phyloP scores from a whole-genome alignment of 768 basidiomycete genomes.

The Kwoniella dejecticola region DNA sequence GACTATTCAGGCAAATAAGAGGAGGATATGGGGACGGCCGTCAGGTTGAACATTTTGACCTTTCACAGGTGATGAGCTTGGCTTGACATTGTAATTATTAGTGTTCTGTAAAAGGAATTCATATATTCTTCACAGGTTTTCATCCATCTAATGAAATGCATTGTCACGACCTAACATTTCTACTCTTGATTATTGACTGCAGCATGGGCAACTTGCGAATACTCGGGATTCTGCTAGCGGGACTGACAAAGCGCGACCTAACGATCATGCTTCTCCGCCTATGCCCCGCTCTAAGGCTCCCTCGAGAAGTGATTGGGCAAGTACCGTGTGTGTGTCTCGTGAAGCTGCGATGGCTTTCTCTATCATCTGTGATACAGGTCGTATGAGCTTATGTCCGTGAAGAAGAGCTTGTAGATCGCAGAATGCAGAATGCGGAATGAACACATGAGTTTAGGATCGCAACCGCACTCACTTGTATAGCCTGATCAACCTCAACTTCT shows the following conservation, averaged over 20 bases:
- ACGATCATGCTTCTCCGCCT: not conserved
- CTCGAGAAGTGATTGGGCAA: conserved; percentile 34
- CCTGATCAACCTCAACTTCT: conserved; percentile 62
- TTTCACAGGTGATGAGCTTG: not conserved
- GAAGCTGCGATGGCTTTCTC: conserved; percentile 27
- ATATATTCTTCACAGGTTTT: conserved; percentile 1
- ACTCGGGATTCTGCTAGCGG: too few species aligned
- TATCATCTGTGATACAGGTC: conserved; percentile 27
- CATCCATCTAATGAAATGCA: conserved; percentile 4
- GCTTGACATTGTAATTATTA: not conserved
- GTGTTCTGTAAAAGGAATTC: not conserved
- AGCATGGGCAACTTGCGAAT: too few species aligned
- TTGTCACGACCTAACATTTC: not conserved
- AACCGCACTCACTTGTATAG: conserved; percentile 61
- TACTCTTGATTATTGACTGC: too few species aligned
- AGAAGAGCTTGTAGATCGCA: not conserved
- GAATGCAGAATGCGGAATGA: not conserved
- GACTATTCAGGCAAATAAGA: too few species aligned
- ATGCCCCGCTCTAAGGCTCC: conserved; percentile 21
- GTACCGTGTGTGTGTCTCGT: conserved; percentile 30
- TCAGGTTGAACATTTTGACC: too few species aligned
- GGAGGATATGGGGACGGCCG: too few species aligned
- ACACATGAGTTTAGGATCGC: not conserved
- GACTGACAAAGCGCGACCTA: too few species aligned
- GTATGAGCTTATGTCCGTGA: not conserved